Evolutionary conservation across 1,139 yeast species (phyloP), one percentile per base, ranked within the genome.

Genomic region (Geotrichum restrictum): DNA sequence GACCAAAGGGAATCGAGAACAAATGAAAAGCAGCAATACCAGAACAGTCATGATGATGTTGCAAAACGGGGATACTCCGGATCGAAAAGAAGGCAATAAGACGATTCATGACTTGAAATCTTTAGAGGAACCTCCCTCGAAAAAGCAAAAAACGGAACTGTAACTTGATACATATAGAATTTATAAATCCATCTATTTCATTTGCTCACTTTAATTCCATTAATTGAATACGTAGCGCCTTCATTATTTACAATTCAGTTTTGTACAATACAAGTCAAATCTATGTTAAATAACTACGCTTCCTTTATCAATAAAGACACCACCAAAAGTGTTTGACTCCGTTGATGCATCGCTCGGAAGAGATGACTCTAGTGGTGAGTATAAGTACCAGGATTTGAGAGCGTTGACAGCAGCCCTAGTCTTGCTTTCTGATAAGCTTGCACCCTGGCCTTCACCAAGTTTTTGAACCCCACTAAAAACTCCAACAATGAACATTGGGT

Each of bases 381-480:
- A 93, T 65, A 94, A 79, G 72, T 93, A 93, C 83, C 95, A 93
- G 56, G 88, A 81, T 78, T 89, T 83, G 67, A 93, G 80, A 29
- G 98, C 93, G 69, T 86, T 86, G 46, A 89, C 94, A 48, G 89
- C 88, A 31, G 97, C 94, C 69, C 96, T 81, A 36, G 89, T 86
- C 69, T 89, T 87, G 43, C 98, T 97, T 72, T 93, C 98, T 60
- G 79, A 80, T 62, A 93, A 74, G 44, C 95, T 86, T n/a, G 94
- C 76, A 47, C 98, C 99, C 63, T 86, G 89, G 44, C 97, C 97
- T 71, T 93, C 98, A 50, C 98, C 97, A 54, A 93, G 75, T 70
- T 88, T 85, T 57, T 82, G 82, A 21, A 77, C 76, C 34, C 97
- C 98, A 54, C 85, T 77, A 69, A 89, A 93, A 1, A 88, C 95